Percentiles rank a stretch among this genome's conserved stretches.
phyloP scores from a whole-genome alignment of 257 asterid genomes.

The Plantago ovata region DNA sequence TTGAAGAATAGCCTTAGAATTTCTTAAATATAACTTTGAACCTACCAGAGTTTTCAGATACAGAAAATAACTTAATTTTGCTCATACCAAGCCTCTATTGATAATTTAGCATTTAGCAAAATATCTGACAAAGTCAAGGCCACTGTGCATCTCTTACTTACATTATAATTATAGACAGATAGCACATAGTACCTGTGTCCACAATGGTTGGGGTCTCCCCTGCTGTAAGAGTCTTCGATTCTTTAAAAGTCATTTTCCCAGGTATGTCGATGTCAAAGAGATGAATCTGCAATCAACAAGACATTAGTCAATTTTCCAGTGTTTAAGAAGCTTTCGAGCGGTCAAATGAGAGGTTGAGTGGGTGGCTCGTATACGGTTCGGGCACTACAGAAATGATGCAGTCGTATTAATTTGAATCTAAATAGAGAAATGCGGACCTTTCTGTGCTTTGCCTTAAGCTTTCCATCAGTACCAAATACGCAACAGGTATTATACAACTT shows the following conservation, averaged over 20 bases:
- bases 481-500: conserved; percentile 73
- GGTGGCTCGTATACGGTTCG: no score
- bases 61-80: background rate
- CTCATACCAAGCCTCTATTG: no score
- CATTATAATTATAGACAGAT: conserved; percentile 15
- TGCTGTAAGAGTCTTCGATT: conserved; percentile 79
- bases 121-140: no score
- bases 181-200: conserved; percentile 62
- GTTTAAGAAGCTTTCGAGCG: conserved; percentile 2
- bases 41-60: background rate
- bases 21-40: background rate
- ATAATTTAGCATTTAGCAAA: no score
- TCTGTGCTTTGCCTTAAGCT: conserved; percentile 69
- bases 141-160: conserved; percentile 10
- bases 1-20: background rate
- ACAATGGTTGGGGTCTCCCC: conserved; percentile 82
- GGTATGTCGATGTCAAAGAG: conserved; percentile 89
- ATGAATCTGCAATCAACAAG: conserved; percentile 55
- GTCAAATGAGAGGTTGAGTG: no score
- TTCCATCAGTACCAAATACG: conserved; percentile 69
- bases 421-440: conserved; percentile 32
- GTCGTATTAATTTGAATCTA: background rate
- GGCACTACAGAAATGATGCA: no score
- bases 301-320: conserved; percentile 10
- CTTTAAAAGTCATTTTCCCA: conserved; percentile 73